These are phyloP conservation scores for Pichia scutulata DNA, from an alignment of 805 yeast species.

Conservation along the genomic window DNA sequence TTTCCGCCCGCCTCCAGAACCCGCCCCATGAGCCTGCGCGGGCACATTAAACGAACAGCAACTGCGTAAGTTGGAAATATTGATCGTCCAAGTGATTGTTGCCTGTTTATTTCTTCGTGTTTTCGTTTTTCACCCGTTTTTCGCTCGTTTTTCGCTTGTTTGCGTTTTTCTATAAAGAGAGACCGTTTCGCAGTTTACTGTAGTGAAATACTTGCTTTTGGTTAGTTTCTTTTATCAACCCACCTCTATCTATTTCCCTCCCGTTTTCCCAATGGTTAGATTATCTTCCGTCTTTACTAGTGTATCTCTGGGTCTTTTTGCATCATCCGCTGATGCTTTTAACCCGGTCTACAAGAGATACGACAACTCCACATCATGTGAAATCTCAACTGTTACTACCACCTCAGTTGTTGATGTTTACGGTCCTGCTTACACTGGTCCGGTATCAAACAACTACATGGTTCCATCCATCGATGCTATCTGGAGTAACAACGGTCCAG, in stretches of 20 bases:
- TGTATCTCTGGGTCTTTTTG: neutral
- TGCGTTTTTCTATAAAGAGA: neutral
- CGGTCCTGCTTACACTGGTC: constrained; percentile 13
- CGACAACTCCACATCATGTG: constrained; percentile 1
- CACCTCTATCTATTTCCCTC: constrained; percentile 6
- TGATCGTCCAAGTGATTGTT: too few relatives aligned
- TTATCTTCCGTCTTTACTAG: constrained; percentile 1
- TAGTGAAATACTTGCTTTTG: too few relatives aligned
- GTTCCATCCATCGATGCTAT: constrained; percentile 9
- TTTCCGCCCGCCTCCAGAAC: too few relatives aligned
- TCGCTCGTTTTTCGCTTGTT: neutral
- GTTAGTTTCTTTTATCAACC: constrained; percentile 1
- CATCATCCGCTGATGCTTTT: neutral
- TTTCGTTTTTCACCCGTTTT: too few relatives aligned
- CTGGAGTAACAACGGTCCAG: constrained; percentile 13
- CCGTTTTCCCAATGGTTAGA: constrained; percentile 7
- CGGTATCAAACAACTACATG: constrained; percentile 12
- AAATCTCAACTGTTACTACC: constrained; percentile 1
- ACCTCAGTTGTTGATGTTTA: constrained; percentile 9
- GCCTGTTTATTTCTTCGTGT: too few relatives aligned
- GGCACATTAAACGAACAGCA: too few relatives aligned
- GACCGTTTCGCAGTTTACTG: neutral
- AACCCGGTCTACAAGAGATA: constrained; percentile 1
- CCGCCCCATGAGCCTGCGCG: too few relatives aligned
- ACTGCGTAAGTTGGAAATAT: too few relatives aligned